Evolutionary conservation across 306 rosid genomes (phyloP), one percentile per base, ranked within the genome.

Genomic region (Fagus sylvatica): DNA sequence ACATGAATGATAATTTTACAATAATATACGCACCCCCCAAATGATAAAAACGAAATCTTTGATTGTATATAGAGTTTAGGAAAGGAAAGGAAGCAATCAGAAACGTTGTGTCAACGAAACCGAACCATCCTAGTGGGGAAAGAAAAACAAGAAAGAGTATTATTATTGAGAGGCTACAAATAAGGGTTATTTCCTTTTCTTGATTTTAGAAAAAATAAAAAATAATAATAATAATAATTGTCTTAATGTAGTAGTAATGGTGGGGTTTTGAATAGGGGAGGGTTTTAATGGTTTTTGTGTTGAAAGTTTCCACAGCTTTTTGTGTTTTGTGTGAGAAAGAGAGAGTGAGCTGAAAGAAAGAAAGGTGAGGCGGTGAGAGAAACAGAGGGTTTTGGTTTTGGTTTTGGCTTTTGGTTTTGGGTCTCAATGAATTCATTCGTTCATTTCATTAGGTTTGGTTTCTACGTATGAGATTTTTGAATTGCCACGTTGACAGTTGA

Each of bases 1-100:
- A 87, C 85, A 87, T 85, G 32, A 80, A 76, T 22, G 28, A 22
- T 22, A 22, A 22, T 67, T 69, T 82, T 33, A 59, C 53, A 74
- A 76, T 71, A 62, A 66, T n/a, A 73, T 78, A 59, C 62, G 32
- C 59, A 73, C 53, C n/a, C n/a, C 37, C 43, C 51, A 46, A 15
- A 46, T 46, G 51, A 0, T 6, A 61, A 78, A 42, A 55, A 57
- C 61, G 70, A 72, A 73, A 57, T 74, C 53, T 76, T 67, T 40
- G 75, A 75, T 57, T 71, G 40, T 15, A 53, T 3, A 43, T 72
- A 61, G 78, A 11, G 67, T 22, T 22, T 33, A 79, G 43, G 55
- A 72, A 56, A 53, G 79, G 34, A 22, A 28, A 57, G 28, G 64
- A 7, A 64, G 69, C 46, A 16, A 64, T 34, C 69, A 9, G 1